Evolutionary conservation across 768 basidiomycete genomes (phyloP).

Genomic region (Tylopilus sp.): DNA sequence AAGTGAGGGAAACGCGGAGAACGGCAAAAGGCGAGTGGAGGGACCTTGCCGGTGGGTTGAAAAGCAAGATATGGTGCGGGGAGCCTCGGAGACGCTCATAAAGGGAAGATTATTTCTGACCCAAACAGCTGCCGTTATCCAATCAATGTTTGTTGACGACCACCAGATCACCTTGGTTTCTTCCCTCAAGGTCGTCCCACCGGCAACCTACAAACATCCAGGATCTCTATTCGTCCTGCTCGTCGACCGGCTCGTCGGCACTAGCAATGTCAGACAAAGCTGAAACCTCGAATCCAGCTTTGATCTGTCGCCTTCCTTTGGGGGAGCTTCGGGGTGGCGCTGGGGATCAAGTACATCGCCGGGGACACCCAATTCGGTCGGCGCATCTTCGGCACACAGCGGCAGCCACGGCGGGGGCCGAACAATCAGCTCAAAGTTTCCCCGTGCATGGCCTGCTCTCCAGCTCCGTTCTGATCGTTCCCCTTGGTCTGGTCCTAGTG

Average conservation of each 20-base stretch:
- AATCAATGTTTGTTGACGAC: slow-evolving; percentile 13
- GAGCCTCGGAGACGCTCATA: slow-evolving; percentile 13
- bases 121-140: slow-evolving; percentile 15
- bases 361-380: neutral
- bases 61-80: slow-evolving; percentile 16
- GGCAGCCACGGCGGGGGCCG: neutral
- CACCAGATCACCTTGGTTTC: neutral
- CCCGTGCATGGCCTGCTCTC: too few relatives aligned
- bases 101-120: slow-evolving; percentile 14
- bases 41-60: neutral
- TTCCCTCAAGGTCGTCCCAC: neutral
- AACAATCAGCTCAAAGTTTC: too few relatives aligned
- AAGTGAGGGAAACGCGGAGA: neutral
- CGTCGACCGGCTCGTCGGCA: too few relatives aligned
- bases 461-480: neutral
- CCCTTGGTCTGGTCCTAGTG: neutral
- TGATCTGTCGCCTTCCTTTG: neutral
- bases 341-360: slow-evolving; percentile 1
- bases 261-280: neutral
- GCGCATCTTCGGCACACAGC: neutral
- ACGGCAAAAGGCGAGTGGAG: neutral
- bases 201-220: neutral
- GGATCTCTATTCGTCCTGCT: neutral
- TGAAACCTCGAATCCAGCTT: neutral
- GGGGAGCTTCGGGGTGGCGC: neutral